Evolutionary conservation across 306 rosid genomes (phyloP).

Genomic region (Sindora glabra): DNA sequence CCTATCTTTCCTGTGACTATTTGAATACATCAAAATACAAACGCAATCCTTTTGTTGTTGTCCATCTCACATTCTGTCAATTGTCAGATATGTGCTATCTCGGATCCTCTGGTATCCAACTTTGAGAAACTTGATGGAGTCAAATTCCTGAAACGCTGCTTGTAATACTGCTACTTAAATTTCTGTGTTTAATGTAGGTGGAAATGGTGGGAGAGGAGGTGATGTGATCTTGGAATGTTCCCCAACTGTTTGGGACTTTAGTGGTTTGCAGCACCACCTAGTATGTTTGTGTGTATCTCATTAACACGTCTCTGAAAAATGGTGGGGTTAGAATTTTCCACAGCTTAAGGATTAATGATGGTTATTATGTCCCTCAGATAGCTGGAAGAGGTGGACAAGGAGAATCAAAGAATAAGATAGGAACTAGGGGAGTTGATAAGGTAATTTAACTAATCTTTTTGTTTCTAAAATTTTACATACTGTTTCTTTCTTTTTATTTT

Average conservation of each 20-base stretch:
- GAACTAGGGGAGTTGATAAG: constrained; percentile 82
- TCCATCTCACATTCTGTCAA: not conserved
- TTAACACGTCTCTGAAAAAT: constrained; percentile 4
- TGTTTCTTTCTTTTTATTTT: not conserved
- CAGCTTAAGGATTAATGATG: constrained; percentile 8
- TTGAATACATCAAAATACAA: not conserved
- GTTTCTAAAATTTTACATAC: not conserved
- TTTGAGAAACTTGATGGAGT: constrained; percentile 3
- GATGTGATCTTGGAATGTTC: constrained; percentile 85
- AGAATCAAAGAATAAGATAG: constrained; percentile 70
- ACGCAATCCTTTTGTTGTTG: not conserved
- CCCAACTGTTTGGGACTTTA: constrained; percentile 76
- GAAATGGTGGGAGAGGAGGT: constrained; percentile 87
- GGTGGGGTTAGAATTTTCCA: constrained; percentile 5
- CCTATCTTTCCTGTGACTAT: not conserved
- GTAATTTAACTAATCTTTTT: constrained; percentile 27
- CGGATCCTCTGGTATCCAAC: not conserved
- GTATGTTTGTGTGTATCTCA: constrained; percentile 32
- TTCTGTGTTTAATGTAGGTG: constrained; percentile 48
- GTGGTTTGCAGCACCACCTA: constrained; percentile 76
- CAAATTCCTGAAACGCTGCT: not conserved
- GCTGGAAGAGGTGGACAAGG: constrained; percentile 80
- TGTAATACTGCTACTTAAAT: not conserved
- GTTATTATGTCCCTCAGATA: constrained; percentile 36
- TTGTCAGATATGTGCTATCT: not conserved